Evolutionary conservation across 2,329 filamentous ascomycete species (phyloP).

Genomic region (Penicillium crustosum): DNA sequence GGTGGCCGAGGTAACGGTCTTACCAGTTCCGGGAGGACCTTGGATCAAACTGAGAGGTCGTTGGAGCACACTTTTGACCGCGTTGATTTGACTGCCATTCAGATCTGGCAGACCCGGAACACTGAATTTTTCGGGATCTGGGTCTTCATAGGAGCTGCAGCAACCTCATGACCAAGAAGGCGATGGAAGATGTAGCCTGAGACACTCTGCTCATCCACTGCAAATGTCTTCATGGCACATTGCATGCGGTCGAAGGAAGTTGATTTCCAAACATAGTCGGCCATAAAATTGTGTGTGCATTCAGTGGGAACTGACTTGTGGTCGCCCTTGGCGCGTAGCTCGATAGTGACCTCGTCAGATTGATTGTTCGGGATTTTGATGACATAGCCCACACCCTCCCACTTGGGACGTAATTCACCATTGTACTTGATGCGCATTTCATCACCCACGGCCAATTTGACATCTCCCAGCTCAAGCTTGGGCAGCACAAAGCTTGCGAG

Average conservation of each 20-base stretch:
- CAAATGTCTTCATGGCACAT: slow-evolving; percentile 98
- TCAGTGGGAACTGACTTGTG: slow-evolving; percentile 96
- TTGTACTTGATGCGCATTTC: slow-evolving; percentile 98
- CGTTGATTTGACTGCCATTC: slow-evolving; percentile 92
- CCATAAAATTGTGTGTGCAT: slow-evolving; percentile 95
- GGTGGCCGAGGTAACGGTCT: slow-evolving; percentile 97
- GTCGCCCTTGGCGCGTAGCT: slow-evolving; percentile 89
- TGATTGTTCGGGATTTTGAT: slow-evolving; percentile 99
- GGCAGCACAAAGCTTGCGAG: slow-evolving; percentile 92
- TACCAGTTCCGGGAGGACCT: slow-evolving; percentile 93
- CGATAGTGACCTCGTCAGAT: slow-evolving; percentile 94
- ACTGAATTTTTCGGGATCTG: slow-evolving; percentile 95
- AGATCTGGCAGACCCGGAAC: slow-evolving; percentile 91
- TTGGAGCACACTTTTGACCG: slow-evolving; percentile 91
- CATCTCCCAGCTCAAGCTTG: slow-evolving; percentile 95
- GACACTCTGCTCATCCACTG: slow-evolving; percentile 95
- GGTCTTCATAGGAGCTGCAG: slow-evolving; percentile 91
- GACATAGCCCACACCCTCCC: slow-evolving; percentile 98
- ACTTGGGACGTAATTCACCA: slow-evolving; percentile 84
- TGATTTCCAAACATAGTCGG: slow-evolving; percentile 99
- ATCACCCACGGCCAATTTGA: slow-evolving; percentile 95
- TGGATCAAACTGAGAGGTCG: slow-evolving; percentile 95
- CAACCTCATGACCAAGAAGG: slow-evolving; percentile 90
- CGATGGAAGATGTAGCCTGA: slow-evolving; percentile 99
- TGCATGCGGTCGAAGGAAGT: slow-evolving; percentile 99